These are phyloP conservation scores for Leccinum pachyderme DNA, from an alignment of 1,284 basidiomycete species.

Conservation along the genomic window DNA sequence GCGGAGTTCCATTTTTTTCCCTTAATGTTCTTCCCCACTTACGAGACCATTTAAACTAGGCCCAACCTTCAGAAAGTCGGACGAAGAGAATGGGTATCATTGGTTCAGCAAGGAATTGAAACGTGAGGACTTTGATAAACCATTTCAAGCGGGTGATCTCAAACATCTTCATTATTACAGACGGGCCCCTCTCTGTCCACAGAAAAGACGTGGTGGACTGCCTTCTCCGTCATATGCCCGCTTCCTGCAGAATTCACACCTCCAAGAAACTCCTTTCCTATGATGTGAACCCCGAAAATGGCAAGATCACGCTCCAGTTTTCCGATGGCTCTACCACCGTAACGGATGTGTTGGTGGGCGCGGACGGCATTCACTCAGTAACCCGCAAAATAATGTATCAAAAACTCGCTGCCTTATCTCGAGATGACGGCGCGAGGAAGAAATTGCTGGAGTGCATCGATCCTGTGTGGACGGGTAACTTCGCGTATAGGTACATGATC, in stretches of 20 bases:
- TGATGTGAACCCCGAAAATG: conserved; percentile 6
- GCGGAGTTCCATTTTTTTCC: neutral
- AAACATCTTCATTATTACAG: conserved; percentile 11
- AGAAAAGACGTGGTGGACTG: conserved; percentile 36
- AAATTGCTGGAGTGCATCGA: conserved; percentile 12
- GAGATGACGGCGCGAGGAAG: conserved; percentile 6
- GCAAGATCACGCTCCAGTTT: conserved; percentile 30
- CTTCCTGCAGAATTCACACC: conserved; percentile 31
- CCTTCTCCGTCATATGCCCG: conserved; percentile 28
- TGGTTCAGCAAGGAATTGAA: conserved; percentile 20
- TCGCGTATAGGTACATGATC: conserved; percentile 21
- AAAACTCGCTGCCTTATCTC: conserved; percentile 4
- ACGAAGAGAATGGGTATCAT: conserved; percentile 22
- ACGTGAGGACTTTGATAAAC: conserved; percentile 3
- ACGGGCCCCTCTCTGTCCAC: conserved; percentile 29
- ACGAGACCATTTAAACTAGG: conserved; percentile 6
- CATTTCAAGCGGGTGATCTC: neutral
- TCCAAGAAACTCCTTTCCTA: conserved; percentile 33
- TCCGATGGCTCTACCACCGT: conserved; percentile 30
- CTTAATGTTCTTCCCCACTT: neutral
- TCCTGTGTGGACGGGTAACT: conserved; percentile 22
- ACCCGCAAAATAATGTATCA: conserved; percentile 23
- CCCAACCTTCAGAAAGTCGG: conserved; percentile 23
- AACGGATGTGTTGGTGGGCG: conserved; percentile 37
- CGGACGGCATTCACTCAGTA: conserved; percentile 24